Conservation (phyloP, 2,329 filamentous ascomycete species). For the Corinectria fuckeliana region DNA sequence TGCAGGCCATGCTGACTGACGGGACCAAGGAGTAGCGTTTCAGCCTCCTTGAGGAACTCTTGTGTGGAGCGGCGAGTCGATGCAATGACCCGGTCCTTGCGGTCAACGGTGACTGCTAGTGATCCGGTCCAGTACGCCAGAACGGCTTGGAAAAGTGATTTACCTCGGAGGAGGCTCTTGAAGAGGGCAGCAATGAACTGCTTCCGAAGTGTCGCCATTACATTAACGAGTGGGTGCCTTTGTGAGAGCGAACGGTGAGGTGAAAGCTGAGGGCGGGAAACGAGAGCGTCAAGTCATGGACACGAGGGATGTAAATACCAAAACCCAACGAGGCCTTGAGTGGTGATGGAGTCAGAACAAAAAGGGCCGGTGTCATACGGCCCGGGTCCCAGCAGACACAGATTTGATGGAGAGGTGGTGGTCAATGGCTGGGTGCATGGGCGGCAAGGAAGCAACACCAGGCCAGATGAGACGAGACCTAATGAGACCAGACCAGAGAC, state of each 20-base stretch:
- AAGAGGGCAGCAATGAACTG: conserved; percentile 60
- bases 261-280: conserved; percentile 5
- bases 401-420: conserved; percentile 29
- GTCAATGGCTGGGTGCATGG: conserved; percentile 8
- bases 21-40: conserved; percentile 57
- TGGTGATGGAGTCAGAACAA: conserved; percentile 14
- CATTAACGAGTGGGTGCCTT: conserved; percentile 57
- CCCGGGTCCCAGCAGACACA: conserved; percentile 27
- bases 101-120: conserved; percentile 40
- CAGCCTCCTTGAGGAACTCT: conserved; percentile 65
- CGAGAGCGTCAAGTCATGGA: conserved; percentile 27
- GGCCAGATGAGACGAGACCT: conserved; percentile 13
- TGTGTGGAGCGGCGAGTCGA: conserved; percentile 43
- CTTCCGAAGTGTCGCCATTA: conserved; percentile 64
- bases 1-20: conserved; percentile 53
- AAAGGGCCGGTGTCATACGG: conserved; percentile 35
- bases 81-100: conserved; percentile 29
- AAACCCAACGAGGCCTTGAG: conserved; percentile 18
- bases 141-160: conserved; percentile 64
- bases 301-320: conserved; percentile 36
- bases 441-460: conserved; percentile 10
- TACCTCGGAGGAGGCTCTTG: conserved; percentile 65
- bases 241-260: conserved; percentile 38
- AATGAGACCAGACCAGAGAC: neutral
- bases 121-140: conserved; percentile 61